Base-by-base conservation (phyloP, 169 alveolate species). In the Theileria sp. region DNA sequence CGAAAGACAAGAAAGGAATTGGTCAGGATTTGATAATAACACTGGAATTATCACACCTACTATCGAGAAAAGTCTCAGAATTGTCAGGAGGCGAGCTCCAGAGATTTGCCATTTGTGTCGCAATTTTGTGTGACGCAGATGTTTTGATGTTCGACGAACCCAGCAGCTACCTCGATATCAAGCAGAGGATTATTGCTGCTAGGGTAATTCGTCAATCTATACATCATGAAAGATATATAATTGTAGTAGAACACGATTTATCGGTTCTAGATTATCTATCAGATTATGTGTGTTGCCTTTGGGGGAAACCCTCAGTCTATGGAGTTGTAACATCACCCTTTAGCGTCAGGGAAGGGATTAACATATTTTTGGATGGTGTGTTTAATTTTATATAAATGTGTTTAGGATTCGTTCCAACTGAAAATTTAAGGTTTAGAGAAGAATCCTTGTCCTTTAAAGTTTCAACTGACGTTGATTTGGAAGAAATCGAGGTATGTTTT, bases 321-420 rank as follows among this genome's bases (percentile, higher is more conserved):
- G 99, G 99, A n/a, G 99, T 98, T 1, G 99, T 98, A 13, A 97
- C 99, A n/a, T 93, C 97, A 92, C 99, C 99, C 28, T 97, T 95
- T 86, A 92, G 98, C 67, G 99, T 98, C 0, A 87, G 99, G 51
- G 99, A 98, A 92, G 97, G 98, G 32, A 97, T 98, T 90, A 98
- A 98, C 88, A 94, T 98, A 6, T 98, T 98, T 93, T 89, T 98
- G 36, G 99, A 97, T 68, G 99, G 93, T 80, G 5, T 5, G 56
- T 9, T 49, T 3, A 10, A 34, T 71, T 8, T 54, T n/a, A 32
- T 5, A 68, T 21, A 7, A 23, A 28, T 10, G 1, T 44, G 54
- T 44, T 34, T 58, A 80, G 87, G 99, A 34, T 98, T 98, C 85
- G 92, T 98, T 13, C 99, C 99, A 38, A 97, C 99, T 8, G 99